Evolutionary conservation across 116 monocot genomes (phyloP).

Genomic region (Papilionanthe hybrid): DNA sequence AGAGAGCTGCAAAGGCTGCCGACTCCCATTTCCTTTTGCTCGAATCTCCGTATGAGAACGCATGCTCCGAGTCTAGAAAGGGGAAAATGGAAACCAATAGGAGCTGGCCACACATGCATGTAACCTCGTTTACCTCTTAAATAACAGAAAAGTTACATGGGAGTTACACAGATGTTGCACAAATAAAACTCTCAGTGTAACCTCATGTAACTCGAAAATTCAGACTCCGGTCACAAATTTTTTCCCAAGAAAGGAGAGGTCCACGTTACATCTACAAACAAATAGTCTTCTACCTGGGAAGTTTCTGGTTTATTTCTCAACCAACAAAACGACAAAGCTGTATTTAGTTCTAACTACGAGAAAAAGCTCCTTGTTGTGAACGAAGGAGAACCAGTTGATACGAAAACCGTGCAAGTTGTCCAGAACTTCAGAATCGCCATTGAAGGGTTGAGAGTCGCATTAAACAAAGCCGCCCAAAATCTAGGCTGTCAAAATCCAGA

Average conservation of each 20-base stretch:
- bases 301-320: conserved; percentile 18
- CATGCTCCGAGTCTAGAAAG: conserved; percentile 1
- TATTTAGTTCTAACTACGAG: conserved; percentile 21
- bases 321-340: conserved; percentile 7
- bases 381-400: conserved; percentile 49
- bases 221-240: too few relatives aligned
- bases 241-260: conserved; percentile 24
- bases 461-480: conserved; percentile 47
- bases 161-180: too few relatives aligned
- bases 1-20: conserved; percentile 60
- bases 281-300: conserved; percentile 45
- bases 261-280: conserved; percentile 26
- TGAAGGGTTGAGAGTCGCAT: conserved; percentile 79
- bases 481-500: too few relatives aligned
- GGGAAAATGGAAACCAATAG: too few relatives aligned
- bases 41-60: conserved; percentile 64
- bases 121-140: too few relatives aligned
- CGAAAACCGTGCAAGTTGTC: conserved; percentile 44
- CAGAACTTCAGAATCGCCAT: conserved; percentile 66
- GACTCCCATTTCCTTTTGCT: conserved; percentile 65
- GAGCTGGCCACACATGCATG: too few relatives aligned
- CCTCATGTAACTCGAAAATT: too few relatives aligned
- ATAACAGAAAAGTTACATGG: too few relatives aligned
- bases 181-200: too few relatives aligned
- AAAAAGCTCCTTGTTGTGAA: conserved; percentile 56